phyloP scores from a whole-genome alignment of 78 protist genomes.

The Dictyostelium discoideum region dicty_2.7 NC_007091.3:3270501-3271000 shows the following conservation, averaged over 20 bases:
- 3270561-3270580: not conserved
- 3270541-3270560: not conserved
- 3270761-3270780: constrained; percentile 48
- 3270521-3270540: too few species aligned
- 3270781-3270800: constrained; percentile 4
- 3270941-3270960: constrained; percentile 15
- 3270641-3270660: constrained; percentile 30
- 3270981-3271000: not conserved
- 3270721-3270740: constrained; percentile 11
- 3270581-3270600: not conserved
- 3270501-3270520: not conserved
- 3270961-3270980: not conserved
- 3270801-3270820: constrained; percentile 2
- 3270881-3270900: constrained; percentile 22
- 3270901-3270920: constrained; percentile 67
- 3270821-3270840: constrained; percentile 79
- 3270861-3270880: not conserved
- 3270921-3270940: constrained; percentile 5
- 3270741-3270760: constrained; percentile 39
- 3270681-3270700: constrained; percentile 5
- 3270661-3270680: constrained; percentile 47
- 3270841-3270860: constrained; percentile 42
- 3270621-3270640: constrained; percentile 30
- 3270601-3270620: constrained; percentile 19
- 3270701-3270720: not conserved